phyloP scores from a whole-genome alignment of 2,329 filamentous ascomycete genomes.

The Calonectria pauciramosa region DNA sequence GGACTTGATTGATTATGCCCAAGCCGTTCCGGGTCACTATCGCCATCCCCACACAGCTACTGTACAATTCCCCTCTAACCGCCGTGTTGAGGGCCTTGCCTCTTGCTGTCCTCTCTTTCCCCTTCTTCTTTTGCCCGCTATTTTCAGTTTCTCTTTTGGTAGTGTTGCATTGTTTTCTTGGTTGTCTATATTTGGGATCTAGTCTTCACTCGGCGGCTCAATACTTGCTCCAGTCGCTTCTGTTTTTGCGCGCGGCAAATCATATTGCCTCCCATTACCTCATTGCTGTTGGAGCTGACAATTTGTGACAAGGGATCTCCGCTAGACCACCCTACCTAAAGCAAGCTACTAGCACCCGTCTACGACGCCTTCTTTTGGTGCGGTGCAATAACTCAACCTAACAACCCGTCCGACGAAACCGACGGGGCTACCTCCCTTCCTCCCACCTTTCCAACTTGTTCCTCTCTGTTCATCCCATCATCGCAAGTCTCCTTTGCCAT shows the following conservation, averaged over 20 bases:
- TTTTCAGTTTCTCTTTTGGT: background rate
- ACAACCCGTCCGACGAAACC: conserved; percentile 28
- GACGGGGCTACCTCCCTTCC: conserved; percentile 15
- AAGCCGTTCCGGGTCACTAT: conserved; percentile 14
- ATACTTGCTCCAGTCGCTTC: background rate
- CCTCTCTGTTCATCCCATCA: conserved; percentile 13
- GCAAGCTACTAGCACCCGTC: conserved; percentile 28
- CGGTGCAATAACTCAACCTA: conserved; percentile 22
- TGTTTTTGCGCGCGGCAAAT: conserved; percentile 8
- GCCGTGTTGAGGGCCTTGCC: background rate
- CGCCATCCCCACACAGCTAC: conserved; percentile 19
- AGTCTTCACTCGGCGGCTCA: background rate
- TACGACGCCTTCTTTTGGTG: conserved; percentile 28
- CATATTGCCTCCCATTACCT: conserved; percentile 11
- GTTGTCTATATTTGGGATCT: background rate
- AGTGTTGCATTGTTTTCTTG: background rate
- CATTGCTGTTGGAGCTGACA: conserved; percentile 24
- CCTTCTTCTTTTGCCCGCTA: background rate
- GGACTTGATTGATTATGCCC: conserved; percentile 15
- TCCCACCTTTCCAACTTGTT: conserved; percentile 19
- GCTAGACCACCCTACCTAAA: conserved; percentile 28
- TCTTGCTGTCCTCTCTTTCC: conserved; percentile 8
- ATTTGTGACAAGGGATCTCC: conserved; percentile 32
- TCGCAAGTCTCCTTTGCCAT: conserved; percentile 4
- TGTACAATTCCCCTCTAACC: conserved; percentile 11